These are phyloP conservation scores for Scedosporium minutisporum DNA, from an alignment of 2,329 filamentous ascomycete genomes.

Conservation along the genomic window DNA sequence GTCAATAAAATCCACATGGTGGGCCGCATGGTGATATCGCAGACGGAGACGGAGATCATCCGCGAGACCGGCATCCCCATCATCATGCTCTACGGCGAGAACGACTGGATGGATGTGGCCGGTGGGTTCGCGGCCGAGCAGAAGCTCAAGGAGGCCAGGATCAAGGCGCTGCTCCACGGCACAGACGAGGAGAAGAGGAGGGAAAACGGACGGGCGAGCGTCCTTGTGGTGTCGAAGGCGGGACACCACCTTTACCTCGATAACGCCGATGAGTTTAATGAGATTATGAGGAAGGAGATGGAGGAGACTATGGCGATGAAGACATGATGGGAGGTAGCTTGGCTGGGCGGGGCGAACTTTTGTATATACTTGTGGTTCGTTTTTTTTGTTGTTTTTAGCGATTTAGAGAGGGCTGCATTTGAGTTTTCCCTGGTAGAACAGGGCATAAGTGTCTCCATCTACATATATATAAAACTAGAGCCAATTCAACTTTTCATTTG, in stretches of 20 bases:
- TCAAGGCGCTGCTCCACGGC: conserved; percentile 48
- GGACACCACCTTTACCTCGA: conserved; percentile 53
- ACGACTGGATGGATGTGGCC: conserved; percentile 96
- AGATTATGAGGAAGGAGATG: conserved; percentile 41
- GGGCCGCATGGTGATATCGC: conserved; percentile 55
- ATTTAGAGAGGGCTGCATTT: no score
- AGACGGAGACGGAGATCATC: conserved; percentile 14
- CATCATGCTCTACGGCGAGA: conserved; percentile 91
- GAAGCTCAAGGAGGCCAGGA: conserved; percentile 62
- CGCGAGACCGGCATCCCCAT: conserved; percentile 65
- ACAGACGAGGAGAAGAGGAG: conserved; percentile 56
- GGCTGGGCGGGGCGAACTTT: background rate
- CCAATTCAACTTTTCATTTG: no score
- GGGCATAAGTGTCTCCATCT: no score
- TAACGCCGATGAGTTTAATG: conserved; percentile 49
- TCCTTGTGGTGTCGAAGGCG: conserved; percentile 60
- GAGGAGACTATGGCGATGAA: conserved; percentile 33
- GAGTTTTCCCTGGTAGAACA: no score
- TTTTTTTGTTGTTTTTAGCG: no score
- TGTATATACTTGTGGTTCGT: background rate
- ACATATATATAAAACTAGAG: no score
- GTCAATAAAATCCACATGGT: conserved; percentile 81
- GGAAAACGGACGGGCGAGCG: conserved; percentile 76
- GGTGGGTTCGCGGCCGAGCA: conserved; percentile 74
- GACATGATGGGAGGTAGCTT: conserved; percentile 5